Evolutionary conservation across 805 yeast genomes (phyloP), one percentile per base, ranked within the genome.

Genomic region (Blastobotrys attinorum): DNA sequence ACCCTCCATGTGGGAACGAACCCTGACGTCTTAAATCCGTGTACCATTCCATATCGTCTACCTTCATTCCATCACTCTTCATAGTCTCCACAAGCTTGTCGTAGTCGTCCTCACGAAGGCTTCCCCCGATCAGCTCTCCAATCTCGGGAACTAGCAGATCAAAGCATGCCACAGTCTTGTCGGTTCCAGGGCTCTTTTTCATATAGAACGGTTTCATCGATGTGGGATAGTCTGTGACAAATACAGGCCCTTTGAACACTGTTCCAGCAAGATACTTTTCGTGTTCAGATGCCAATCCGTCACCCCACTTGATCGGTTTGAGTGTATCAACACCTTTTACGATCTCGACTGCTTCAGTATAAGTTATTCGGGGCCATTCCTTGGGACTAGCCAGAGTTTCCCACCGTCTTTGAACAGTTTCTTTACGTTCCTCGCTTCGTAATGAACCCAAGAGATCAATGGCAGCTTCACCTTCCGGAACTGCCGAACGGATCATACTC

Each of bases 121-220:
- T 87, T 0, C 99, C 99, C 2, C 99, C 99, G 5, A 86, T 80
- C 13, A 92, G 66, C 60, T 92, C 99, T 20, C 97, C 99, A 45
- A 92, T 73, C 16, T 81, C 90, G 0, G 99, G 98, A 16, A 90
- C 75, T 3, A 92, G 64, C 39, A 92, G 69, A 58, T 92, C 99
- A 57, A 79, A 92, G 56, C 97, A 89, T 0, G 84, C 95, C 2
- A 86, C 97, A 0, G 96, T 87, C 4, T 63, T 59, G 0, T 57
- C 50, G 16, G 45, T 37, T 7, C 35, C 42, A 65, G 70, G 11
- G 44, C 50, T 42, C 37, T 38, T n/a, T 44, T 79, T 81, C 99
- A 92, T 92, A 66, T 92, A 92, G 58, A 92, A 92, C 0, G 98
- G 95, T 59, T 92, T 92, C 48, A 79, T 75, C 2, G 58, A 64